Base-by-base conservation (phyloP, 164 flowering plant genomes). In the Warburgia ugandensis region DNA sequence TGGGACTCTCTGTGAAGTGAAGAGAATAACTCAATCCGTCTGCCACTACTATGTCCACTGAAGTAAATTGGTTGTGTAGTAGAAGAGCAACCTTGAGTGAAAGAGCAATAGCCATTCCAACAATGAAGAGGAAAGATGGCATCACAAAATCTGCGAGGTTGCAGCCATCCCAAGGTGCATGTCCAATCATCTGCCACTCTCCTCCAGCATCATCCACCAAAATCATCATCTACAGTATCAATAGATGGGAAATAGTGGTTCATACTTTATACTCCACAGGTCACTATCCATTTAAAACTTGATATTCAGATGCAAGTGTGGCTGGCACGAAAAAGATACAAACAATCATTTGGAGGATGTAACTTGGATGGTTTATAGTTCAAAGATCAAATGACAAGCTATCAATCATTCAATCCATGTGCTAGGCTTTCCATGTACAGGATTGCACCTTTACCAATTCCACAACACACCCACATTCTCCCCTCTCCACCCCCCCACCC, bases 121-220 rank as follows among this genome's bases (percentile, higher is more conserved):
- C 97, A 33, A 86, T 87, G 67, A 91, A 91, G 19, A 86, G 69
- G 51, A 91, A 91, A 58, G 84, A 91, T 13, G 96, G 96, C 96
- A 91, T 83, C 28, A 91, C 97, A 52, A 91, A 85, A 63, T 87
- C 95, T 39, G 98, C 95, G 26, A 91, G 80, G 40, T 79, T 77
- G 73, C 92, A 83, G 7, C 98, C 98, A 58, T 83, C 74, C 96
- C 96, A 91, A 7, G 96, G 95, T 7, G 95, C 83, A 52, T 91
- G 98, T n/a, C 77, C 76, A 26, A 91, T 87, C 73, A 58, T 58
- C 12, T 79, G 90, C 86, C 86, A 91, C 41, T 77, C 77, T 31
- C 87, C 89, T 49, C 92, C 96, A 20, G 98, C 95, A 71, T 87
- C 89, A 70, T 87, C 96, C 42, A 91, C 98, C 68, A 87, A 68